Conservation (phyloP, 2,329 filamentous ascomycete species). For the Tolypocladium endophyticum region DNA sequence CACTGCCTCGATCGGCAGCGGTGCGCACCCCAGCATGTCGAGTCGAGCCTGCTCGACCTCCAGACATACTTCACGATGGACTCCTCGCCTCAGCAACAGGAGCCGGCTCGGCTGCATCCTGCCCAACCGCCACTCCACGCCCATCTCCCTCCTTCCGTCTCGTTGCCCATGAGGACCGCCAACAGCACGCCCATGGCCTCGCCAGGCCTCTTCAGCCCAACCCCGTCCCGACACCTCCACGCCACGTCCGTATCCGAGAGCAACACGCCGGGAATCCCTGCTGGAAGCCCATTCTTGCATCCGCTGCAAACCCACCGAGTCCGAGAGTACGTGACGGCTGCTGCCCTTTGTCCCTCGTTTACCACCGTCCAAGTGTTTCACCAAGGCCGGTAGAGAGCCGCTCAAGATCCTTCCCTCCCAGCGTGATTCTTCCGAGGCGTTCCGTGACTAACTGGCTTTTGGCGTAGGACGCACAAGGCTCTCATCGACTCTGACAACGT, state of each 20-base stretch:
- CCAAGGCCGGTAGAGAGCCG: not conserved
- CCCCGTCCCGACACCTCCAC: constrained; percentile 27
- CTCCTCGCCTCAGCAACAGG: constrained; percentile 3
- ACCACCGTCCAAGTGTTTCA: not conserved
- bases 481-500: constrained; percentile 81
- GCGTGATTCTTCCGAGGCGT: not conserved
- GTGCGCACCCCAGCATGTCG: constrained; percentile 6
- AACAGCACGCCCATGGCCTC: constrained; percentile 50
- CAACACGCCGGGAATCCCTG: constrained; percentile 36
- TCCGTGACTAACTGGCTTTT: not conserved
- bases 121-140: constrained; percentile 15
- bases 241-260: constrained; percentile 39
- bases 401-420: not conserved
- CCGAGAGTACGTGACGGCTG: constrained; percentile 52
- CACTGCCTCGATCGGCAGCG: constrained; percentile 2
- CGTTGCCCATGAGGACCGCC: constrained; percentile 36
- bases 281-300: constrained; percentile 54
- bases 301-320: constrained; percentile 63
- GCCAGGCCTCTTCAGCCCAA: constrained; percentile 50
- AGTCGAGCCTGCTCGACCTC: constrained; percentile 3
- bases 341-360: not conserved
- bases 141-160: constrained; percentile 22
- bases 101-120: constrained; percentile 1
- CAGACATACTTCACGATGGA: constrained; percentile 7
- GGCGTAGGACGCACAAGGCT: constrained; percentile 68